A percentile compares a stretch with the other conserved stretches of the same genome.
These are phyloP conservation scores for Malus hybrid DNA, from an alignment of 331 rosid genomes.

Conservation along the genomic window DNA sequence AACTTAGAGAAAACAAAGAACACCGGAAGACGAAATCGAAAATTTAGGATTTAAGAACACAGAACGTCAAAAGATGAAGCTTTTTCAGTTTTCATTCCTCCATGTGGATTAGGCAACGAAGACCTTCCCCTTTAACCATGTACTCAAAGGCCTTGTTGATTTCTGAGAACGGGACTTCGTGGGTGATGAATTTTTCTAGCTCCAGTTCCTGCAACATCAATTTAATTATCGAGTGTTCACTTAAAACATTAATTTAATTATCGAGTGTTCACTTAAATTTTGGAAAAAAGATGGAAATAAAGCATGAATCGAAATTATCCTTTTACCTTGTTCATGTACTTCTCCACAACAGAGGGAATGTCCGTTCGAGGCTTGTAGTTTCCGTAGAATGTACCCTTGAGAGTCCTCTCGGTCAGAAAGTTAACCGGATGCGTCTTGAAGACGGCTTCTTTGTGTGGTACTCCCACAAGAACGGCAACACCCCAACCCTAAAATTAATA, in stretches of 20 bases:
- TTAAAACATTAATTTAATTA: no score
- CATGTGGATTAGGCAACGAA: conserved; percentile 23
- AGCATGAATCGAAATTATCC: no score
- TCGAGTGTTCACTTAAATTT: no score
- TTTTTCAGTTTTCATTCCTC: neutral
- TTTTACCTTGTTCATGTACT: conserved; percentile 30
- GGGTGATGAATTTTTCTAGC: conserved; percentile 28
- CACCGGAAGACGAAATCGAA: neutral
- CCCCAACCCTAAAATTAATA: conserved; percentile 26
- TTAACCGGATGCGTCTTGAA: conserved; percentile 26
- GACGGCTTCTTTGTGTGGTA: conserved; percentile 22
- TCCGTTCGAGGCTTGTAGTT: conserved; percentile 29
- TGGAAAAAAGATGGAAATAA: no score
- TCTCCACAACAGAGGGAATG: conserved; percentile 26
- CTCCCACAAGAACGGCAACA: conserved; percentile 31
- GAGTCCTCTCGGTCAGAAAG: conserved; percentile 22
- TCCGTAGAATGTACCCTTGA: conserved; percentile 33
- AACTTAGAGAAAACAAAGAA: neutral
- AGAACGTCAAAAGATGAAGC: neutral
- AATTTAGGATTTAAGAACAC: neutral
- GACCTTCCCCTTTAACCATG: conserved; percentile 26
- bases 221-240: neutral
- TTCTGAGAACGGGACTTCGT: conserved; percentile 18
- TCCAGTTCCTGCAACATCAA: conserved; percentile 20
- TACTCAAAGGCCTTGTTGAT: conserved; percentile 30